Conservation (phyloP, 257 asterid genomes). For the Datura wrightii region DNA sequence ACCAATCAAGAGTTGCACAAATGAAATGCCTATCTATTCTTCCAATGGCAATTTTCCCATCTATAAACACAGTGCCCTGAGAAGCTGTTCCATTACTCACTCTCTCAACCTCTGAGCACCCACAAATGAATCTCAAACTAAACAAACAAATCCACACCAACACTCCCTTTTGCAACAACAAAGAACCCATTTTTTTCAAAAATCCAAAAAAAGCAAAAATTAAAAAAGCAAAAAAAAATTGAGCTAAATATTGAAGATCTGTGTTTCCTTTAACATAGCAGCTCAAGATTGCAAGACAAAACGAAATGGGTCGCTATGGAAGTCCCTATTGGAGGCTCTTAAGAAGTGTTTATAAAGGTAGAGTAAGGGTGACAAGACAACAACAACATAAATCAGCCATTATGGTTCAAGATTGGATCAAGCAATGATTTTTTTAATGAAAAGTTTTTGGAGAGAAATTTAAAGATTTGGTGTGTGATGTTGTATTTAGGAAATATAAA, state of each 20-base stretch:
- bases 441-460: background rate
- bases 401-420: constrained; percentile 28
- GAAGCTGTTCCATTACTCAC: constrained; percentile 24
- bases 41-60: constrained; percentile 59
- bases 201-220: background rate
- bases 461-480: constrained; percentile 9
- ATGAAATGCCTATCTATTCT: constrained; percentile 64
- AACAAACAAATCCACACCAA: constrained; percentile 34
- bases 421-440: background rate
- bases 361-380: background rate
- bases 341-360: background rate
- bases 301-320: background rate
- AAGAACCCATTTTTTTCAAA: constrained; percentile 37
- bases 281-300: background rate
- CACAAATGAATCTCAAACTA: constrained; percentile 37
- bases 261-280: background rate
- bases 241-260: constrained; percentile 38
- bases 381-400: background rate
- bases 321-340: background rate
- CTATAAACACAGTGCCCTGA: constrained; percentile 52
- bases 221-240: background rate
- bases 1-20: constrained; percentile 93
- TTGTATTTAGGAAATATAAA: background rate
- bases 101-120: constrained; percentile 36
- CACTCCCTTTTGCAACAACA: constrained; percentile 22